These are phyloP conservation scores for Chloris gayana DNA, from an alignment of 176 grass and related monocot species.

Conservation along the genomic window DNA sequence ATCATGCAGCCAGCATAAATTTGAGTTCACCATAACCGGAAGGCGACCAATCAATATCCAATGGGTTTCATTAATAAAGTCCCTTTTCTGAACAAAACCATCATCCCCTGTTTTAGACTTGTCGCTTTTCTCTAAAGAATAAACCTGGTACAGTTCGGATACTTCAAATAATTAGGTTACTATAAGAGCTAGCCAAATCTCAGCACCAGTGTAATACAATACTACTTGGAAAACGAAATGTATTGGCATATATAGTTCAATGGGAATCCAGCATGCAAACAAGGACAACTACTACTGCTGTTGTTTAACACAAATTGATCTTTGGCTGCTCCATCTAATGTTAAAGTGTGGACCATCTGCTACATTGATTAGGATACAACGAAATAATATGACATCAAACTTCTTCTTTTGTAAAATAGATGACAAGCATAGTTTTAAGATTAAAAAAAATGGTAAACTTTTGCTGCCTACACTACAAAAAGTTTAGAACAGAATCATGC, in stretches of 20 bases:
- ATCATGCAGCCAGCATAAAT: constrained; percentile 74
- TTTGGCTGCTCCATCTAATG: constrained; percentile 19
- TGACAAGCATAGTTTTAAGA: constrained; percentile 1
- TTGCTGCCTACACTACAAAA: background rate
- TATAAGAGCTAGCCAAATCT: constrained; percentile 30
- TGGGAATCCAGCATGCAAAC: constrained; percentile 1
- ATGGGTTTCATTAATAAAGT: constrained; percentile 54
- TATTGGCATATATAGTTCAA: constrained; percentile 21
- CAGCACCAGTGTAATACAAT: background rate
- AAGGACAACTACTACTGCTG: constrained; percentile 19
- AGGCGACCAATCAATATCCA: constrained; percentile 64
- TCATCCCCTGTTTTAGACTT: constrained; percentile 85
- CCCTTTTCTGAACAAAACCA: constrained; percentile 55
- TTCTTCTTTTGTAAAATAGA: constrained; percentile 21
- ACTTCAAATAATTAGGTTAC: constrained; percentile 34
- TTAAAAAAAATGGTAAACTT: background rate
- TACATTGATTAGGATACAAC: background rate
- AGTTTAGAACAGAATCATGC: background rate
- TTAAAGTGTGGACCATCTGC: background rate
- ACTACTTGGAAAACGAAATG: constrained; percentile 18
- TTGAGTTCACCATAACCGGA: constrained; percentile 90
- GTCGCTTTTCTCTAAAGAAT: constrained; percentile 80
- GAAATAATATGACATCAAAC: constrained; percentile 11
- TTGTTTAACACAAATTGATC: constrained; percentile 17
- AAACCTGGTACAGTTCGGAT: constrained; percentile 64